Conservation (phyloP, 2,329 filamentous ascomycete genomes). For the Neopestalotiopsis rosae region DNA sequence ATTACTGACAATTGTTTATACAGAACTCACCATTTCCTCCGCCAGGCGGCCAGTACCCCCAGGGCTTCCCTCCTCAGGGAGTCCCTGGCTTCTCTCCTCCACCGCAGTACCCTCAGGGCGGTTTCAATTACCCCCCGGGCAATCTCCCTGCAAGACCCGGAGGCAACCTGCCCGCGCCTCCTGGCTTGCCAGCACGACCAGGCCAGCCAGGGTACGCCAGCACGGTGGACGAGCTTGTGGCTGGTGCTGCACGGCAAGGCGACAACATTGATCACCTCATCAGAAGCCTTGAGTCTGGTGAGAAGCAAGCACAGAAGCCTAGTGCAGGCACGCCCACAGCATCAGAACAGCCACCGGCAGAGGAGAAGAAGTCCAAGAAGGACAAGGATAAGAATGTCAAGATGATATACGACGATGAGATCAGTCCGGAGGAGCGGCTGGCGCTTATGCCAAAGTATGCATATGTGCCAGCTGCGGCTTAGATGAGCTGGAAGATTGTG, state of each 20-base stretch:
- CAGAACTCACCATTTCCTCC: slow-evolving; percentile 50
- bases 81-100: slow-evolving; percentile 40
- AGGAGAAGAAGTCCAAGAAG: slow-evolving; percentile 72
- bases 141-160: slow-evolving; percentile 53
- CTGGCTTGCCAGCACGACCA: slow-evolving; percentile 52
- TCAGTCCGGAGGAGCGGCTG: slow-evolving; percentile 91
- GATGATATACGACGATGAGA: slow-evolving; percentile 82
- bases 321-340: slow-evolving; percentile 26
- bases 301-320: slow-evolving; percentile 53
- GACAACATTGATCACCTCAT: slow-evolving; percentile 72
- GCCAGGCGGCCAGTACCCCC: slow-evolving; percentile 42
- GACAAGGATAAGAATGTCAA: slow-evolving; percentile 69
- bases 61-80: slow-evolving; percentile 44
- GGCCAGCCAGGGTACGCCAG: slow-evolving; percentile 38
- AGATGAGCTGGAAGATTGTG: not conserved
- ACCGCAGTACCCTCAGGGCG: slow-evolving; percentile 40
- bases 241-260: slow-evolving; percentile 49
- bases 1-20: not conserved
- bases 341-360: slow-evolving; percentile 41
- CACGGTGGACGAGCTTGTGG: slow-evolving; percentile 53
- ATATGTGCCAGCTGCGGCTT: slow-evolving; percentile 54
- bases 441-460: slow-evolving; percentile 78
- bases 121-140: slow-evolving; percentile 41
- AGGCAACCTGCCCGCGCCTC: slow-evolving; percentile 42
- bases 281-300: slow-evolving; percentile 67